Evolutionary conservation across 345 rosid species (phyloP), one percentile per base, ranked within the genome.

Genomic region (Cardiospermum halicacabum): DNA sequence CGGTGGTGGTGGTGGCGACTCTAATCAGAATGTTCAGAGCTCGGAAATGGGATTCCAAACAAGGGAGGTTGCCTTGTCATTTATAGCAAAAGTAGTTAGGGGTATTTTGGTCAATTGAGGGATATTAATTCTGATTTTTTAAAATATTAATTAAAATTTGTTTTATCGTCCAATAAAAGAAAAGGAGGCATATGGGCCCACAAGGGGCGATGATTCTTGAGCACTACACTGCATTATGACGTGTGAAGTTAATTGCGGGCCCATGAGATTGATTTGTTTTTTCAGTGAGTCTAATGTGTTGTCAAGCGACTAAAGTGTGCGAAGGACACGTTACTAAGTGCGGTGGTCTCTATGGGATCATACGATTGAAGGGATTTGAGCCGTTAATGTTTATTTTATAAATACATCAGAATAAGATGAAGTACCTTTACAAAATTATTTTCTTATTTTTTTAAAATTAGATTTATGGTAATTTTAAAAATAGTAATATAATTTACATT

Each of bases 191-290:
- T 18, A 60, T 58, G 73, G 81, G 31, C 66, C 81, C 69, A 62
- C 50, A 4, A 31, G 13, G 50, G 75, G 81, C 81, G 80, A 76
- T 80, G 72, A 70, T 76, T 78, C 70, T 66, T 51, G 64, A 27
- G 75, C 58, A 57, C 54, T n/a, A 43, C 55, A 74, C 5, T 24
- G 56, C 55, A 74, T 3, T 24, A 51, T 25, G 71, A 69, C 76
- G 73, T 63, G 72, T 22, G 15, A 4, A 13, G 30, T 30, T 21
- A 54, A 0, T 0, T 3, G 48, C 26, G 49, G 75, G 43, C 55
- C 81, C 70, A 54, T 48, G 1, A 16, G 3, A 0, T 5, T 19
- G 3, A 13, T 11, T 78, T 68, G 58, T 66, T 68, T 34, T 47
- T 31, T 9, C 19, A 34, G 39, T 27, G 45, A 18, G 40, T 39